These are phyloP conservation scores for Gossypium mustelinum DNA, from an alignment of 345 rosid genomes.

Conservation along the genomic window DNA sequence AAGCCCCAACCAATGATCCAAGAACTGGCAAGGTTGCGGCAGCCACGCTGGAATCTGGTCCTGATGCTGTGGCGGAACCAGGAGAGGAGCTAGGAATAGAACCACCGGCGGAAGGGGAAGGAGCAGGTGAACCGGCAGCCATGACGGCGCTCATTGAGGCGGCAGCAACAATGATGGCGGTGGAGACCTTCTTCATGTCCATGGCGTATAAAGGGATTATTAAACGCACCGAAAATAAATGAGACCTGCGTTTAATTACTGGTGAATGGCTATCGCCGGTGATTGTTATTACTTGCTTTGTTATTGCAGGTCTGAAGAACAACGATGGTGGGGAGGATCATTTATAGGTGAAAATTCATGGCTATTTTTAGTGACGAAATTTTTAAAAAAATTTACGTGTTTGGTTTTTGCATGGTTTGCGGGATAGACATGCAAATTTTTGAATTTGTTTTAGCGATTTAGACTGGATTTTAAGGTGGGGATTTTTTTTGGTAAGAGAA, in stretches of 20 bases:
- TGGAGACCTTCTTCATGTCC: too few relatives aligned
- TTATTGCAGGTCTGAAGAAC: slow-evolving; percentile 20
- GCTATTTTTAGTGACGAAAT: background rate
- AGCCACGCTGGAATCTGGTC: background rate
- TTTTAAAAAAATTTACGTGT: background rate
- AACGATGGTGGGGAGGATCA: background rate
- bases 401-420: slow-evolving; percentile 18
- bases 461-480: too few relatives aligned
- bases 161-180: too few relatives aligned
- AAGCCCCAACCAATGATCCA: slow-evolving; percentile 60
- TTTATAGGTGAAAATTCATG: background rate
- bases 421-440: background rate
- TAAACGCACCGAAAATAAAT: too few relatives aligned
- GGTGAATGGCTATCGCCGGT: too few relatives aligned
- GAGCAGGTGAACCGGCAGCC: too few relatives aligned
- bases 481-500: too few relatives aligned
- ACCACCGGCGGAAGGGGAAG: too few relatives aligned
- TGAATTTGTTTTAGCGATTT: too few relatives aligned
- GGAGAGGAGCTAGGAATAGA: too few relatives aligned
- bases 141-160: too few relatives aligned
- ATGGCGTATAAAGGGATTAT: too few relatives aligned
- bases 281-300: background rate
- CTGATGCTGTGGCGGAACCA: rapidly evolving
- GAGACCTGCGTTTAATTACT: background rate
- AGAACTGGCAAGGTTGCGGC: slow-evolving; percentile 44